Conservation (phyloP, 2,329 filamentous ascomycete species). For the Colletotrichum sojae region DNA sequence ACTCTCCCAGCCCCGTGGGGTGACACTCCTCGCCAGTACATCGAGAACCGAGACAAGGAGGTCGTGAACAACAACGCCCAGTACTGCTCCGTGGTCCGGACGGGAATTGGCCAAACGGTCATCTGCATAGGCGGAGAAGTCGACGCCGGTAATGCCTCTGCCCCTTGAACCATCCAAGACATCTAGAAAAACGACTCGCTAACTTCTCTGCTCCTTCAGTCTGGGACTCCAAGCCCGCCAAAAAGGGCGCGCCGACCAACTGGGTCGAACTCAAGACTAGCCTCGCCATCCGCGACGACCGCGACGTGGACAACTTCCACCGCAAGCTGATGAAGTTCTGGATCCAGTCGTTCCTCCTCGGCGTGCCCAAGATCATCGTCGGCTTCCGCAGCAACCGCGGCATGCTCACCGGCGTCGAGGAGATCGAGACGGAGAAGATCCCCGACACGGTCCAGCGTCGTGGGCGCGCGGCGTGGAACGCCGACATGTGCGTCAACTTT, state of each 20-base stretch:
- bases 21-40: conserved; percentile 79
- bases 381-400: conserved; percentile 86
- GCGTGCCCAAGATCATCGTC: conserved; percentile 91
- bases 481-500: conserved; percentile 94
- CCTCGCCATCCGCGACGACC: conserved; percentile 76
- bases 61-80: conserved; percentile 91
- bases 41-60: conserved; percentile 80
- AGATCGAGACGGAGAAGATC: conserved; percentile 84
- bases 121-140: conserved; percentile 94
- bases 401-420: conserved; percentile 79
- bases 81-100: conserved; percentile 94
- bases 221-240: conserved; percentile 84
- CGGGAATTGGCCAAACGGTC: conserved; percentile 82
- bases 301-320: conserved; percentile 83
- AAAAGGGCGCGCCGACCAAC: conserved; percentile 78
- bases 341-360: conserved; percentile 95
- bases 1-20: conserved; percentile 83
- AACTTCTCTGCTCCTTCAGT: conserved; percentile 58
- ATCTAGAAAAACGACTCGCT: conserved; percentile 16
- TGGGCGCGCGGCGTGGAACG: conserved; percentile 84
- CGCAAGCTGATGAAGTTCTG: conserved; percentile 95
- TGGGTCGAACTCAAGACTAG: conserved; percentile 97
- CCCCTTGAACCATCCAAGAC: conserved; percentile 7
- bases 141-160: conserved; percentile 76
- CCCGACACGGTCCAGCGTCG: conserved; percentile 80